Conservation (phyloP, 805 yeast species). For the Starmerella potacharoeniae region DNA sequence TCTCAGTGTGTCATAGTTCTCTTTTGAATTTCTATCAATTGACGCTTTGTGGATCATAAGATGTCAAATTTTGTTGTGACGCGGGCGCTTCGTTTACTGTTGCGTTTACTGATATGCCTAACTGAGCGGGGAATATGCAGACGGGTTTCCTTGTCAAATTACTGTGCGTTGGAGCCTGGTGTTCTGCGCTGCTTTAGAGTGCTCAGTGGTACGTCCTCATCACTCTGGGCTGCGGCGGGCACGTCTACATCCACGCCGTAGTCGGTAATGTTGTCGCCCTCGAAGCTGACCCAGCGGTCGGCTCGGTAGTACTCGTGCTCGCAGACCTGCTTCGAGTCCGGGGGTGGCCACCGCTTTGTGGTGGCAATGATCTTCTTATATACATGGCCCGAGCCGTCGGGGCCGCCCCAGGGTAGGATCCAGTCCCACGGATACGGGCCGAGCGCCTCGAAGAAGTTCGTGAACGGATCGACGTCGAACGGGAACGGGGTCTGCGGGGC, state of each 20-base stretch:
- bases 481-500: slow-evolving; percentile 48
- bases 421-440: slow-evolving; percentile 46
- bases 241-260: slow-evolving; percentile 65
- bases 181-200: neutral
- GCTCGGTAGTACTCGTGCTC: slow-evolving; percentile 29
- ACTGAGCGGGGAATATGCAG: no score
- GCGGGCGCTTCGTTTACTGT: no score
- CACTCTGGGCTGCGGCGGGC: neutral
- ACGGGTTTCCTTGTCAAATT: no score
- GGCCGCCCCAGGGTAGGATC: slow-evolving; percentile 60
- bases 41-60: no score
- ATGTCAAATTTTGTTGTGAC: no score
- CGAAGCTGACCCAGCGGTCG: slow-evolving; percentile 55
- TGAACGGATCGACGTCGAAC: slow-evolving; percentile 56
- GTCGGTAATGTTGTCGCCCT: slow-evolving; percentile 77
- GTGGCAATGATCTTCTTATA: slow-evolving; percentile 45
- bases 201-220: slow-evolving; percentile 4
- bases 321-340: slow-evolving; percentile 27
- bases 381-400: slow-evolving; percentile 47
- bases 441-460: slow-evolving; percentile 41
- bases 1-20: no score
- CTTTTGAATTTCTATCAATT: no score
- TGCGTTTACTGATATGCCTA: no score
- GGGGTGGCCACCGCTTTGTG: slow-evolving; percentile 88
- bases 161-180: neutral